A percentile compares a stretch with the other conserved stretches of the same genome.
These are phyloP conservation scores for Batrachochytrium dendrobatidis DNA, from an alignment of 371 early-diverging fungal genomes.

Conservation along the genomic window DNA sequence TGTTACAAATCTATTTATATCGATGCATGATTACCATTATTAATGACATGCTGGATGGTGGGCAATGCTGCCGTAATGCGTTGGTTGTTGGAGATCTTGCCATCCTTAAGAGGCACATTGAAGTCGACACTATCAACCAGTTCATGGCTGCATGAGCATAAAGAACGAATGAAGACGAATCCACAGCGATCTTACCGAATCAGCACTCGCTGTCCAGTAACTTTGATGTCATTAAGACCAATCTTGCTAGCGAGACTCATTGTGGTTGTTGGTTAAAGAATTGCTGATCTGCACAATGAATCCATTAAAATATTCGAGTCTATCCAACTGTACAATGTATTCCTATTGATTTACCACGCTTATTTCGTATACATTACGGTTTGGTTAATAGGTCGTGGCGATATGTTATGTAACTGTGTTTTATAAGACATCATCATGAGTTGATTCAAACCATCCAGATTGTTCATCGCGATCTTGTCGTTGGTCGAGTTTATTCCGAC, in stretches of 20 bases:
- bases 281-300: no score
- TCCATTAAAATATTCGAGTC: no score
- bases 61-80: slow-evolving; percentile 95
- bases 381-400: no score
- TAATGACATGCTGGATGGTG: slow-evolving; percentile 87
- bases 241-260: slow-evolving; percentile 21
- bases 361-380: no score
- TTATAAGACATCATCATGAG: no score
- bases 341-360: no score
- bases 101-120: slow-evolving; percentile 93
- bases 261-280: no score
- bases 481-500: not conserved
- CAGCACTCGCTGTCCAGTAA: slow-evolving; percentile 84
- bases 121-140: slow-evolving; percentile 80
- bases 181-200: slow-evolving; percentile 60
- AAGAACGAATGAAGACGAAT: slow-evolving; percentile 2
- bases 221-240: slow-evolving; percentile 71
- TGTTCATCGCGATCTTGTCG: no score
- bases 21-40: slow-evolving; percentile 53
- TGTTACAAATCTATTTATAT: not conserved
- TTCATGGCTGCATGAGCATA: not conserved
- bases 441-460: no score
- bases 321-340: no score
- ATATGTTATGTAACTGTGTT: no score
- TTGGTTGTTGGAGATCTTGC: slow-evolving; percentile 91